phyloP scores from a whole-genome alignment of 805 yeast species.

The Kregervanrija fluxuum region DNA sequence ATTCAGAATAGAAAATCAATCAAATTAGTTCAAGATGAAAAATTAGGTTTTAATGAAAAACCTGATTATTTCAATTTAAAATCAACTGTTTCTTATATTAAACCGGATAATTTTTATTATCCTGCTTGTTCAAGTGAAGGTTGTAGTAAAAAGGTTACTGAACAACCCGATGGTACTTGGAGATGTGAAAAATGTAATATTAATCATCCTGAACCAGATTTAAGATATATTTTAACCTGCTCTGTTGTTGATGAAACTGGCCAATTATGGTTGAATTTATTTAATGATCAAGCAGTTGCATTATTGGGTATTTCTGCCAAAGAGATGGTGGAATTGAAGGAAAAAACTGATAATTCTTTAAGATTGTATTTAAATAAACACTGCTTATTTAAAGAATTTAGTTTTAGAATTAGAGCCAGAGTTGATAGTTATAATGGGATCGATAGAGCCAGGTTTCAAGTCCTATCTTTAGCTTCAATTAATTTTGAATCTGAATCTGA shows the following conservation, averaged over 20 bases:
- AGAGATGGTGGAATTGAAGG: conserved; percentile 45
- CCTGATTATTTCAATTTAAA: conserved; percentile 74
- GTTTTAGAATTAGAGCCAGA: conserved; percentile 73
- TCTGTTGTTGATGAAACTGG: conserved; percentile 78
- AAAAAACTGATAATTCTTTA: conserved; percentile 34
- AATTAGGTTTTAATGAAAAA: conserved; percentile 66
- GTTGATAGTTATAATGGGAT: conserved; percentile 80
- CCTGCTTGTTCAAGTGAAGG: conserved; percentile 78
- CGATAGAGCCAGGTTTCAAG: conserved; percentile 69
- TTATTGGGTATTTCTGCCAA: conserved; percentile 58
- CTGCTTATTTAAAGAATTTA: conserved; percentile 58
- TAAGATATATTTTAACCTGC: conserved; percentile 73
- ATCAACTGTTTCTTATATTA: conserved; percentile 66
- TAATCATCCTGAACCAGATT: conserved; percentile 58
- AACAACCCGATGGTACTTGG: conserved; percentile 71
- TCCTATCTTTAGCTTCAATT: conserved; percentile 43
- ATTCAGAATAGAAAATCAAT: conserved; percentile 60
- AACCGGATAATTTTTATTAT: conserved; percentile 73
- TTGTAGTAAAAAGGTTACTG: conserved; percentile 80
- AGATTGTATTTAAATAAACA: conserved; percentile 22
- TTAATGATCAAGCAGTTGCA: conserved; percentile 74
- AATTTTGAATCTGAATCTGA: conserved; percentile 57
- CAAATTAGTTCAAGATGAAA: conserved; percentile 54
- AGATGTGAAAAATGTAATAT: conserved; percentile 89
- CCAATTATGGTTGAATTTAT: conserved; percentile 78